Conservation (phyloP, 2,329 filamentous ascomycete genomes). For the Monosporascus sp. region DNA sequence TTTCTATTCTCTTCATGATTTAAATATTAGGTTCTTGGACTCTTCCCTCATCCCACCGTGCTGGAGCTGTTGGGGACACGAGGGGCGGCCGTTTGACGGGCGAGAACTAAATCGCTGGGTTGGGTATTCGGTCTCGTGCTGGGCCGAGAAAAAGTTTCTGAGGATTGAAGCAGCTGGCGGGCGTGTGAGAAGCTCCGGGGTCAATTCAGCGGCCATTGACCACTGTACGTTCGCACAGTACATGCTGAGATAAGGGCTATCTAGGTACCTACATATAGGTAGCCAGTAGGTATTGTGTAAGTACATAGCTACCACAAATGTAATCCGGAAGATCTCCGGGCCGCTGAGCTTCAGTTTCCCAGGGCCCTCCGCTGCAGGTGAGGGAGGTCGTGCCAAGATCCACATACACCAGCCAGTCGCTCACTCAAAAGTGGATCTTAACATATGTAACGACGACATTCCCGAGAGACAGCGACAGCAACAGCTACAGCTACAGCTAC, state of each 20-base stretch:
- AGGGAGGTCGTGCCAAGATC: too few relatives aligned
- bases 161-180: slow-evolving; percentile 15
- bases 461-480: not conserved
- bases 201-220: not conserved
- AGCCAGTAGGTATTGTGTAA: too few relatives aligned
- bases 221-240: too few relatives aligned
- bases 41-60: slow-evolving; percentile 19
- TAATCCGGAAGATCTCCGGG: too few relatives aligned
- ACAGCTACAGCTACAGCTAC: not conserved
- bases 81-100: slow-evolving; percentile 12
- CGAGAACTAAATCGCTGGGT: slow-evolving; percentile 8
- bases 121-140: slow-evolving; percentile 21
- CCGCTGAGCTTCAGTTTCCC: too few relatives aligned
- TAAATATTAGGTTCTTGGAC: slow-evolving; percentile 6
- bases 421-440: not conserved
- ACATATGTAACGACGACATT: not conserved
- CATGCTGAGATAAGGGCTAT: too few relatives aligned
- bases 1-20: slow-evolving; percentile 56
- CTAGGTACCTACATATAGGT: too few relatives aligned
- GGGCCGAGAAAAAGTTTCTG: slow-evolving; percentile 25
- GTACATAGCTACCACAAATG: too few relatives aligned
- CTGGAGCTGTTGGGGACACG: slow-evolving; percentile 13
- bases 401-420: not conserved
- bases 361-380: too few relatives aligned
- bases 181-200: slow-evolving; percentile 5